phyloP scores from a whole-genome alignment of 352 stramenopile genomes.

The Globisporangium middletonii region DNA sequence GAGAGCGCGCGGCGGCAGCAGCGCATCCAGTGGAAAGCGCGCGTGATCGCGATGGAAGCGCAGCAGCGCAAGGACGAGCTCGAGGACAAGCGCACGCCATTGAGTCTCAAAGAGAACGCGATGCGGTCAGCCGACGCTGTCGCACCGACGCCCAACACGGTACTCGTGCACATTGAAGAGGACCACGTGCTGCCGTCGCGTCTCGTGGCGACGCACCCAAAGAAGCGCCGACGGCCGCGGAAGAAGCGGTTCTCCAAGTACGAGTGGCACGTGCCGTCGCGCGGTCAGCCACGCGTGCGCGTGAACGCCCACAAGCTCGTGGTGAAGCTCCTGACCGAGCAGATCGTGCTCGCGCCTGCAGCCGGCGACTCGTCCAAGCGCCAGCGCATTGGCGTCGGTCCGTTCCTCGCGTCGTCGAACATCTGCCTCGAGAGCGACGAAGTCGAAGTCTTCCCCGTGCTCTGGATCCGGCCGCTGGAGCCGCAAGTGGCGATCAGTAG shows the following conservation, averaged over 20 bases:
- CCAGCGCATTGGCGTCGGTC: conserved; percentile 21
- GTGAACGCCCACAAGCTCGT: conserved; percentile 19
- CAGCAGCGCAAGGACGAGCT: conserved; percentile 20
- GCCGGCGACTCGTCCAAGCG: conserved; percentile 16
- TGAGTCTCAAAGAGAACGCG: neutral
- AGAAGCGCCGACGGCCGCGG: conserved; percentile 16
- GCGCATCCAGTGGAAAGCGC: conserved; percentile 36
- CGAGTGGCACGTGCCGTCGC: conserved; percentile 16
- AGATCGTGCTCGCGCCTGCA: conserved; percentile 30
- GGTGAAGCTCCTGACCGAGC: conserved; percentile 32
- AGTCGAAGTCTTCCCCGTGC: conserved; percentile 59
- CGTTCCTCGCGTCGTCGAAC: conserved; percentile 41
- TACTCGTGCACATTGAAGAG: conserved; percentile 29
- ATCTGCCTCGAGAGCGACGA: conserved; percentile 48
- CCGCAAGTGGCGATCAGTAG: conserved; percentile 8
- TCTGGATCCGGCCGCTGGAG: conserved; percentile 43
- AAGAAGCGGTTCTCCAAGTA: conserved; percentile 20
- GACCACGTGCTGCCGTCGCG: conserved; percentile 28
- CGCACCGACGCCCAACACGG: conserved; percentile 6
- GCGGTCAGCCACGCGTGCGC: conserved; percentile 1
- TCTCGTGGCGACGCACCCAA: conserved; percentile 21
- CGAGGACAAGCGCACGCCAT: neutral
- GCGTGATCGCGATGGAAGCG: conserved; percentile 54
- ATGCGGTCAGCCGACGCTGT: neutral
- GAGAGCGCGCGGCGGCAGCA: conserved; percentile 17